Evolutionary conservation across 345 rosid species (phyloP).

Genomic region (Linum tenue): DNA sequence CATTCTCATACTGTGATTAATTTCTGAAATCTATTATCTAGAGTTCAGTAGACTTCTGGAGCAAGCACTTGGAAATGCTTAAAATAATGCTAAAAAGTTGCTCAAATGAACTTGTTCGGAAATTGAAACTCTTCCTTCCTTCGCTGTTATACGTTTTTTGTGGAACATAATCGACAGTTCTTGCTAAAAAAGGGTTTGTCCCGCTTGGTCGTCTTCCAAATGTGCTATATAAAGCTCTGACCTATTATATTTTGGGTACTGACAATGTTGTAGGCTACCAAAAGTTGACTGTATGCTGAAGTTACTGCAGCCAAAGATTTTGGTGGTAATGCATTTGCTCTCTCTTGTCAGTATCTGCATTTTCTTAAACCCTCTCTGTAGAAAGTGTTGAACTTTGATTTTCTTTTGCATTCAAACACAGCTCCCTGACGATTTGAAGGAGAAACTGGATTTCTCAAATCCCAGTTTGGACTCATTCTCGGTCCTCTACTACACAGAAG

Average conservation of each 20-base stretch:
- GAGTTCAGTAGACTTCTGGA: no score
- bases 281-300: slow-evolving; percentile 42
- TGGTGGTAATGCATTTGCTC: slow-evolving; percentile 56
- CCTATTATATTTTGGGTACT: not conserved
- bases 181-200: not conserved
- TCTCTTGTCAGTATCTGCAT: not conserved
- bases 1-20: no score
- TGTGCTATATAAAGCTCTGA: not conserved
- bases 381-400: slow-evolving; percentile 28
- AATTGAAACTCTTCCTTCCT: not conserved
- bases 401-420: slow-evolving; percentile 33
- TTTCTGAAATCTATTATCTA: no score
- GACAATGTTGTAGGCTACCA: slow-evolving; percentile 29
- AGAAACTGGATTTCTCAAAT: slow-evolving; percentile 22
- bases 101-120: not conserved
- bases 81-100: not conserved
- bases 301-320: slow-evolving; percentile 51
- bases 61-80: no score
- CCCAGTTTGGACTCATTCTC: slow-evolving; percentile 18
- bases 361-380: not conserved
- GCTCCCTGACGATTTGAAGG: slow-evolving; percentile 53
- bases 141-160: slow-evolving; percentile 14
- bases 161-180: slow-evolving; percentile 33
- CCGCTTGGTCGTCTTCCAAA: not conserved
- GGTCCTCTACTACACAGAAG: slow-evolving; percentile 35